Conservation (phyloP, 495 filamentous ascomycete genomes). For the Entonaema liquescens region DNA sequence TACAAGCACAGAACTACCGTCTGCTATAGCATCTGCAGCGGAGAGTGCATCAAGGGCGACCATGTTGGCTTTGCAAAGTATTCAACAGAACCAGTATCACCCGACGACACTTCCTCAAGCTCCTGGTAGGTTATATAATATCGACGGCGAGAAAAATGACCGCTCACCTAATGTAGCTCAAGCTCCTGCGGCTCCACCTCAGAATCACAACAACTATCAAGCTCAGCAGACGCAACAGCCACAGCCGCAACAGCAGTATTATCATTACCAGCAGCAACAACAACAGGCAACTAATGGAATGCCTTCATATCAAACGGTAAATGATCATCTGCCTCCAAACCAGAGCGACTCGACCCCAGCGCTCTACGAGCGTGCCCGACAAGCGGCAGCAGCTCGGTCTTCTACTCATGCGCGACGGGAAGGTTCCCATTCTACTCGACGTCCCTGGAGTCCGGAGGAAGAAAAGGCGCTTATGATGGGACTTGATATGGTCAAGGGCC, state of each 20-base stretch:
- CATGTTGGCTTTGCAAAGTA: conserved; percentile 45
- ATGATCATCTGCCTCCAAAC: conserved; percentile 63
- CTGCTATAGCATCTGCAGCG: conserved; percentile 44
- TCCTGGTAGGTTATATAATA: conserved; percentile 37
- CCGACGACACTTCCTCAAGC: conserved; percentile 45
- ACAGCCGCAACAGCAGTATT: conserved; percentile 34
- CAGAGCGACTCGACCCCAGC: conserved; percentile 81
- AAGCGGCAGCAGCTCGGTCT: conserved; percentile 81
- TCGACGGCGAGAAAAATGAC: neutral
- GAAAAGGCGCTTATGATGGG: conserved; percentile 93
- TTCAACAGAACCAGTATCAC: conserved; percentile 48
- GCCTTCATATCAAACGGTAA: conserved; percentile 47
- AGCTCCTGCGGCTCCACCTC: conserved; percentile 15
- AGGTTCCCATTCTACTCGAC: conserved; percentile 81
- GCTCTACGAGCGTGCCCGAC: conserved; percentile 82
- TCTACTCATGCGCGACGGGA: conserved; percentile 77
- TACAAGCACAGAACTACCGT: conserved; percentile 39
- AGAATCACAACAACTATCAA: conserved; percentile 47
- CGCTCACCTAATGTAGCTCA: conserved; percentile 24
- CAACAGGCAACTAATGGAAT: conserved; percentile 27
- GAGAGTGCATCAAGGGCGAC: conserved; percentile 47
- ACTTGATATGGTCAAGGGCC: conserved; percentile 88
- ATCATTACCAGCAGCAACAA: conserved; percentile 42
- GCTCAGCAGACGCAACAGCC: conserved; percentile 36
- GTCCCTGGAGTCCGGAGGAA: conserved; percentile 90